Evolutionary conservation across 176 grass and related monocot genomes (phyloP).

Genomic region (Canna indica): DNA sequence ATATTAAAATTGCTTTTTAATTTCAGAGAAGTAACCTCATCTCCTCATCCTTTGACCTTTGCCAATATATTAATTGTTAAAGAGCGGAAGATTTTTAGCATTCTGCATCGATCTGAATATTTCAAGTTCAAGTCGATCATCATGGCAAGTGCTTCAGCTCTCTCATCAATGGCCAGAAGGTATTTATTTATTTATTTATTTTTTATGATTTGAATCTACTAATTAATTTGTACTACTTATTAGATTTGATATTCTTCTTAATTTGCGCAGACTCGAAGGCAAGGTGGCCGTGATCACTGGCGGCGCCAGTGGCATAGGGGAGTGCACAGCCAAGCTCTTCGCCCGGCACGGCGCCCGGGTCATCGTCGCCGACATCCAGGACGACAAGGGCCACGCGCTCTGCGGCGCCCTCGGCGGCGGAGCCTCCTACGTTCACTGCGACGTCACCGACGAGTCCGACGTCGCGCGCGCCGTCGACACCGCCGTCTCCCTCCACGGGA

Average conservation of each 20-base stretch:
- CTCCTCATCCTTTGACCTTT: too few species aligned
- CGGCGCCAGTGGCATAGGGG: not conserved
- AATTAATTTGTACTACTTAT: too few species aligned
- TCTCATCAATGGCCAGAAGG: not conserved
- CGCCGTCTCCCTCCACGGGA: not conserved
- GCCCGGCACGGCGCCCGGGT: not conserved
- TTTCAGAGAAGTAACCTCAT: too few species aligned
- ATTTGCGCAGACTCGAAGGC: not conserved
- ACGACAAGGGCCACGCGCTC: constrained; percentile 12
- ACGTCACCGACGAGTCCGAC: not conserved
- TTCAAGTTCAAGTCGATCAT: too few species aligned
- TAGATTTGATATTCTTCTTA: too few species aligned
- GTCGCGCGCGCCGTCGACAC: not conserved
- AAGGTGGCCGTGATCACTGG: not conserved
- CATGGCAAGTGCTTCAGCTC: not conserved
- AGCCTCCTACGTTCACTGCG: constrained; percentile 1
- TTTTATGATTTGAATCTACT: not conserved
- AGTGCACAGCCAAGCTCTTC: constrained; percentile 1
- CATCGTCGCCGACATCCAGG: constrained; percentile 16
- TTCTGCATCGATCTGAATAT: not conserved
- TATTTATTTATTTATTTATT: not conserved
- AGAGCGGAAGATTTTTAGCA: too few species aligned
- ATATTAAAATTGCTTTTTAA: too few species aligned
- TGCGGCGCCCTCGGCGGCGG: not conserved
- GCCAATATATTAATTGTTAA: too few species aligned